These are phyloP conservation scores for Candida germanica DNA, from an alignment of 805 yeast species.

Conservation along the genomic window DNA sequence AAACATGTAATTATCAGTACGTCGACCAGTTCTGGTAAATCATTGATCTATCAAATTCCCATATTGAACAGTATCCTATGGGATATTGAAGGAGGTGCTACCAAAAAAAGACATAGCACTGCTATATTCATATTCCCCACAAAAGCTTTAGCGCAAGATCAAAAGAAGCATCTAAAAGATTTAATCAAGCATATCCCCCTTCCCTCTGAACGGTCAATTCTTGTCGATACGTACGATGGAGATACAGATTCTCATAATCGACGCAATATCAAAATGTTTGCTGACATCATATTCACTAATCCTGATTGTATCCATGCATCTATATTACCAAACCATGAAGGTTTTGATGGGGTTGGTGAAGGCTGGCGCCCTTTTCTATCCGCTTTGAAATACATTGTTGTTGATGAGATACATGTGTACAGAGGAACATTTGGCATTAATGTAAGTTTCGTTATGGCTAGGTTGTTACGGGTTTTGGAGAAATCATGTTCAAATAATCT, in stretches of 20 bases:
- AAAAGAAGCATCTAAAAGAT: constrained; percentile 71
- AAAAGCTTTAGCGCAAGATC: constrained; percentile 97
- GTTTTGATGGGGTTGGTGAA: constrained; percentile 23
- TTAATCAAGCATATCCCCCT: constrained; percentile 49
- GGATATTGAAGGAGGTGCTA: constrained; percentile 33
- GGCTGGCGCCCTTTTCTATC: constrained; percentile 69
- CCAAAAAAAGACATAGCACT: constrained; percentile 39
- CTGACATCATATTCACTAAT: constrained; percentile 85
- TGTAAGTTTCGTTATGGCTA: constrained; percentile 78
- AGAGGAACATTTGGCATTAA: constrained; percentile 91
- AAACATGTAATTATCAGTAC: constrained; percentile 86
- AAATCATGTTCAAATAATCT: constrained; percentile 30
- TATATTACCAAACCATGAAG: constrained; percentile 67
- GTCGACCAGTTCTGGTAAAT: constrained; percentile 94
- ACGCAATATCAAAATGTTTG: constrained; percentile 50
- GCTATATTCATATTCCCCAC: constrained; percentile 94
- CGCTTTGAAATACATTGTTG: constrained; percentile 67
- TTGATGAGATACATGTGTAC: constrained; percentile 85
- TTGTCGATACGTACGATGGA: constrained; percentile 87
- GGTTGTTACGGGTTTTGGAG: constrained; percentile 64
- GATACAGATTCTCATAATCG: constrained; percentile 72
- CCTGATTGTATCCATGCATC: constrained; percentile 92
- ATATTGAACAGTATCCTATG: constrained; percentile 50
- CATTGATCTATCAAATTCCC: constrained; percentile 87
- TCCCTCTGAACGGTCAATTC: constrained; percentile 35